Evolutionary conservation across 2,329 filamentous ascomycete genomes (phyloP), one percentile per base, ranked within the genome.

Genomic region (Calonectria montana): DNA sequence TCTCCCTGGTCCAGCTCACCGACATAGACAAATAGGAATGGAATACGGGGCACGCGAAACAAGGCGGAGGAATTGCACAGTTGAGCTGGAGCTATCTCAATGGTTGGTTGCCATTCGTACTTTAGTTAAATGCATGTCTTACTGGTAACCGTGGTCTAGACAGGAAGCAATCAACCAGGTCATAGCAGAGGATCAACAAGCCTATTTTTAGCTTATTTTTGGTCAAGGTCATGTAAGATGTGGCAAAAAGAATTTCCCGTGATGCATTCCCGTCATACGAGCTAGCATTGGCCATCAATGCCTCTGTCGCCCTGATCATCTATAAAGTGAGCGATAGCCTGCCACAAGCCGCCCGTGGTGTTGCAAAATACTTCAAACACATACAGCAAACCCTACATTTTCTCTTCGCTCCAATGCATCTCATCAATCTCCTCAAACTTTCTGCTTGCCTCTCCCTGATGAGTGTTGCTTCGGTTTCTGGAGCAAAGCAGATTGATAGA

Each of bases 191-290:
- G 43, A 65, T 65, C 47, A 15, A 39, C 62, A 27, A 15, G 62
- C 9, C 29, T 65, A 65, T 65, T 65, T 65, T 65, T 65, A 65
- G 62, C n/a, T 18, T 53, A 2, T 48, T 53, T 37, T 23, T 41
- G 43, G 53, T 25, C 2, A 47, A 47, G n/a, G 21, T 53, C 62
- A 27, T 53, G 41, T 41, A 37, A 59, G 27, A 65, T n/a, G 50
- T 29, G 18, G 37, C 25, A 31, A 59, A 39, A 39, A 27, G 31
- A 25, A 23, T 29, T 65, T 37, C 10, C 18, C 29, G 29, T 10
- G 62, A 18, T 37, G 31, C 41, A 27, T 37, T 23, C 23, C n/a
- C n/a, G 41, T 13, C 61, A 37, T 57, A 21, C 4, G 31, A 57
- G 18, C 53, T 21, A 1, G 18, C 10, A 23, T 39, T 2, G 13